Base-by-base conservation (phyloP, 352 stramenopile species). In the Phytophthora tubulina region DNA sequence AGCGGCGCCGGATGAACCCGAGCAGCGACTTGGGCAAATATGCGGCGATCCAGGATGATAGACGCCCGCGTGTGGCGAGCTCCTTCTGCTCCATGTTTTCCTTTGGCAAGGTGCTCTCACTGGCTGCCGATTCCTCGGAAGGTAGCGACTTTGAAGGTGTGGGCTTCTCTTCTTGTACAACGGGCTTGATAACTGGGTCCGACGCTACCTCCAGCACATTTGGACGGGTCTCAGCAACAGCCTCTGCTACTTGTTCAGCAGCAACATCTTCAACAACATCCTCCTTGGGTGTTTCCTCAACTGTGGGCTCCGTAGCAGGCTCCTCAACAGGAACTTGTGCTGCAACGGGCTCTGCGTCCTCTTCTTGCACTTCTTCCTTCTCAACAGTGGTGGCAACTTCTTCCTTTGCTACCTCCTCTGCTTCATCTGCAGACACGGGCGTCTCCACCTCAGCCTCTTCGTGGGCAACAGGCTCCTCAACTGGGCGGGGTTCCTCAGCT, bases 21-120 rank as follows among this genome's bases (percentile, higher is more conserved):
- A 81, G 46, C 35, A 81, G 44, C 6, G 76, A 75, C 63, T 75
- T 70, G 4, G 76, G 73, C 45, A 84, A 35, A 50, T 69, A 76
- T 4, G 61, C 39, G 8, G 55, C 53, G 30, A 78, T 55, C 64
- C 70, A 78, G 2, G 67, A 73, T 42, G 70, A 71, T 2, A 63
- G 30, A 14, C 53, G 39, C 15, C 56, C 11, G 30, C 38, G 49
- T 11, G 61, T 56, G 11, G 33, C 31, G 44, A 78, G 50, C 13
- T 56, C 63, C 48, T 66, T 70, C 32, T 44, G 32, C 21, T 63
- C 36, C 49, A 48, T 17, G 1, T 56, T 35, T 17, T 67, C 30
- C 33, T 66, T 49, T n/a, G 33, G 38, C 10, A 42, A 10, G 17
- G 14, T 15, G 7, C 13, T 60, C 10, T 63, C 44, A 35, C 8